Evolutionary conservation across 495 filamentous ascomycete species (phyloP).

Genomic region (Talaromyces proteolyticus): DNA sequence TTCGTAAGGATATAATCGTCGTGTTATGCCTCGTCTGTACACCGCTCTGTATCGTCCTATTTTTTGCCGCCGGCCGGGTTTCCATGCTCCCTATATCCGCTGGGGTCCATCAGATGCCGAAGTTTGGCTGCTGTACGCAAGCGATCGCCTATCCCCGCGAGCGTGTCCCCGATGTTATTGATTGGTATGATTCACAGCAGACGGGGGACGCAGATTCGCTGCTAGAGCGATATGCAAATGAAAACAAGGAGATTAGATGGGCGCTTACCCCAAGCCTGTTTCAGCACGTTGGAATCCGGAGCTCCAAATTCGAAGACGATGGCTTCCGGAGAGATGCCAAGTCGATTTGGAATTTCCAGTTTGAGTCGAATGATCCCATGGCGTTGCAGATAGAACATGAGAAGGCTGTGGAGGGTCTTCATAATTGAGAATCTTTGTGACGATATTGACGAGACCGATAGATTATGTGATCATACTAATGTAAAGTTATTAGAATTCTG

Average conservation of each 20-base stretch:
- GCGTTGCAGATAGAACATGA: slow-evolving; percentile 7
- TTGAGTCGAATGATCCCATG: slow-evolving; percentile 22
- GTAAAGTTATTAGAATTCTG: too few relatives aligned
- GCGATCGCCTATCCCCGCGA: slow-evolving; percentile 33
- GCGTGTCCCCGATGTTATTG: slow-evolving; percentile 21
- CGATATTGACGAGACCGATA: too few relatives aligned
- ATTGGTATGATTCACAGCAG: slow-evolving; percentile 8
- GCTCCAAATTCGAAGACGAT: slow-evolving; percentile 20
- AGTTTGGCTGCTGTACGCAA: slow-evolving; percentile 47
- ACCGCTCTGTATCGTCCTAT: slow-evolving; percentile 23
- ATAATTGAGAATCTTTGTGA: too few relatives aligned
- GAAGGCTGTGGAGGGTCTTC: background rate
- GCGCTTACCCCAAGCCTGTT: slow-evolving; percentile 44
- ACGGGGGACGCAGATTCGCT: slow-evolving; percentile 33
- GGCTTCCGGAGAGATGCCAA: slow-evolving; percentile 15
- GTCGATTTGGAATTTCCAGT: slow-evolving; percentile 34
- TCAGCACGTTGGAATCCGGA: slow-evolving; percentile 43
- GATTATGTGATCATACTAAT: too few relatives aligned
- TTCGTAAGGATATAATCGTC: slow-evolving; percentile 10
- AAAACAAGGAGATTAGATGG: slow-evolving; percentile 32
- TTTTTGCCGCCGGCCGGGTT: slow-evolving; percentile 26
- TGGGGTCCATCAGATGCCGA: slow-evolving; percentile 42
- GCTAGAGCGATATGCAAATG: slow-evolving; percentile 39
- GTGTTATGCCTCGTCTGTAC: slow-evolving; percentile 15
- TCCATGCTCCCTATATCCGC: slow-evolving; percentile 25